These are phyloP conservation scores for Aplosporella prunicola DNA, from an alignment of 2,329 filamentous ascomycete species.

Conservation along the genomic window DNA sequence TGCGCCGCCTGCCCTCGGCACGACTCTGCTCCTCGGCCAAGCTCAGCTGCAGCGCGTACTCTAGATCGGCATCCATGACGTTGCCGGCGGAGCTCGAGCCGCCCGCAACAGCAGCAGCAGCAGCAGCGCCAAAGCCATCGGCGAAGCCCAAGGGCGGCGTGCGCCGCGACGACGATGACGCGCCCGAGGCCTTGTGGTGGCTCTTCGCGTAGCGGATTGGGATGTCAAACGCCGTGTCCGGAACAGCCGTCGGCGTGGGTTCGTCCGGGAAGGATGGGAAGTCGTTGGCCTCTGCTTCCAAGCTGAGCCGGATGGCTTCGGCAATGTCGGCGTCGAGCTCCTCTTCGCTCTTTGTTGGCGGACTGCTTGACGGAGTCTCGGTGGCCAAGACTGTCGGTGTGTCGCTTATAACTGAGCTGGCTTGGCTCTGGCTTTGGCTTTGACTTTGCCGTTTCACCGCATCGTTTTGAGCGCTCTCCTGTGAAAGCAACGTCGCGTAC, in stretches of 20 bases:
- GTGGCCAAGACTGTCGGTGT: slow-evolving; percentile 18
- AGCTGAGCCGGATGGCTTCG: slow-evolving; percentile 50
- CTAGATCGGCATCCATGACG: slow-evolving; percentile 47
- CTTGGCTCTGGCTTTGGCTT: slow-evolving; percentile 37
- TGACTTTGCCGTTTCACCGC: slow-evolving; percentile 38
- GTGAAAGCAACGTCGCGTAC: slow-evolving; percentile 53
- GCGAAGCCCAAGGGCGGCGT: slow-evolving; percentile 18
- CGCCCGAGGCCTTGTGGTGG: slow-evolving; percentile 16
- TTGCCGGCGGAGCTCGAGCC: slow-evolving; percentile 30
- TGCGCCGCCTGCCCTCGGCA: slow-evolving; percentile 22
- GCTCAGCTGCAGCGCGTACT: slow-evolving; percentile 54
- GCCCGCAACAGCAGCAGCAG: slow-evolving; percentile 18
- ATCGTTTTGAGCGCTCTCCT: slow-evolving; percentile 46
- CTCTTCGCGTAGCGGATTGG: slow-evolving; percentile 37
- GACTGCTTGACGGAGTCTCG: slow-evolving; percentile 24
- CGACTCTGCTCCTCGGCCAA: slow-evolving; percentile 49
- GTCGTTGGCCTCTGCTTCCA: slow-evolving; percentile 20
- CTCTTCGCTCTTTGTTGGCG: slow-evolving; percentile 31
- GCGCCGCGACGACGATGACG: slow-evolving; percentile 12
- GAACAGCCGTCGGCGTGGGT: slow-evolving; percentile 5
- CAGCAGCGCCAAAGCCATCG: no score
- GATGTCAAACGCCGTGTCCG: slow-evolving; percentile 28
- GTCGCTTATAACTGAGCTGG: slow-evolving; percentile 26
- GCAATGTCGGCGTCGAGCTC: slow-evolving; percentile 50
- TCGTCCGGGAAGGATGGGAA: slow-evolving; percentile 10